These are phyloP conservation scores for Phenoliferia sp. DNA, from an alignment of 1,284 basidiomycete genomes.

Conservation along the genomic window DNA sequence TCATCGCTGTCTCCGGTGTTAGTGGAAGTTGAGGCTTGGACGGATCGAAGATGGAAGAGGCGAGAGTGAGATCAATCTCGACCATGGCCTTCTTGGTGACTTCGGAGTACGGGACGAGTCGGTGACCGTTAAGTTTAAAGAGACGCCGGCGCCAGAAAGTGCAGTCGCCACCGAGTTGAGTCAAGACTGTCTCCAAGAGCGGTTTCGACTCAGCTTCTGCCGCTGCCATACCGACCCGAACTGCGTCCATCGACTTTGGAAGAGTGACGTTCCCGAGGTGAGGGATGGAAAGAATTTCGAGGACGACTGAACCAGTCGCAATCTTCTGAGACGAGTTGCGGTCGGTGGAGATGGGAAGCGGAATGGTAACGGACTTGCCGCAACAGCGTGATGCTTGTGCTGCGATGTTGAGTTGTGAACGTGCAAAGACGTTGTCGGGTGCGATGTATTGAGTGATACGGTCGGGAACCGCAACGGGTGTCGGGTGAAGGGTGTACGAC, in stretches of 20 bases:
- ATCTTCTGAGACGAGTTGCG: neutral
- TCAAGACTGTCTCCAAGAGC: slow-evolving; percentile 87
- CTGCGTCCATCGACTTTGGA: slow-evolving; percentile 88
- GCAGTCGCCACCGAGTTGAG: slow-evolving; percentile 94
- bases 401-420: slow-evolving; percentile 38
- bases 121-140: slow-evolving; percentile 78
- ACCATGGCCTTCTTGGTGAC: slow-evolving; percentile 86
- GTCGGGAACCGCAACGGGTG: slow-evolving; percentile 13
- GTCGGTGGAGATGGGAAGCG: slow-evolving; percentile 13
- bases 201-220: slow-evolving; percentile 87
- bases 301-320: slow-evolving; percentile 60
- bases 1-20: slow-evolving; percentile 41
- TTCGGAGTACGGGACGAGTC: slow-evolving; percentile 85
- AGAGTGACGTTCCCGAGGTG: slow-evolving; percentile 64
- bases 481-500: slow-evolving; percentile 6
- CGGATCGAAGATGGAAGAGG: slow-evolving; percentile 69
- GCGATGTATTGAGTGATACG: slow-evolving; percentile 24
- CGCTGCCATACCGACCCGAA: slow-evolving; percentile 77
- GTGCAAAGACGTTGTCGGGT: slow-evolving; percentile 21
- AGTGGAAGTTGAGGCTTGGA: slow-evolving; percentile 66
- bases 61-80: slow-evolving; percentile 85
- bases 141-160: slow-evolving; percentile 82
- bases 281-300: slow-evolving; percentile 84
- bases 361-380: slow-evolving; percentile 11
- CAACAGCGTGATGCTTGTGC: slow-evolving; percentile 43